Base-by-base conservation (phyloP, 768 basidiomycete genomes). In the Hericium erinaceus region DNA sequence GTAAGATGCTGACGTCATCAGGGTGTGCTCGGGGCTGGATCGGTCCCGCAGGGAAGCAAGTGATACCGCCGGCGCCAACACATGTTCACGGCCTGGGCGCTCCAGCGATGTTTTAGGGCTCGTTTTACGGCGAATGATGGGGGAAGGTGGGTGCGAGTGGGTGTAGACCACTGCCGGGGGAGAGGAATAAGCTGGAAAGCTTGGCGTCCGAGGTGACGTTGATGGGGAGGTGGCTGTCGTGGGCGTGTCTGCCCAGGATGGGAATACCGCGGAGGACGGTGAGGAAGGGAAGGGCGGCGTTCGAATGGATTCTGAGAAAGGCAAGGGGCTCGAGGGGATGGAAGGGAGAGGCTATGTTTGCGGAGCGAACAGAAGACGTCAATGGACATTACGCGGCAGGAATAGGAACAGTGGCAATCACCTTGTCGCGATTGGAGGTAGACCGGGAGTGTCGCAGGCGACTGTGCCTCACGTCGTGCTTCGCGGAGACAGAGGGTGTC, bases 31-130 rank as follows among this genome's bases (percentile, higher is more conserved):
- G 2, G n/a, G 49, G 49, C 49, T 51, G 8, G 49, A 7, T 9
- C 62, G 62, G 49, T 57, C 55, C 37, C 62, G 62, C 13, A 63
- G 22, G 15, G 62, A 63, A 28, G 61, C 60, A 8, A 62, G 59
- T 3, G 62, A 63, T 12, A 58, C 62, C 22, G 60, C 62, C 38
- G 60, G 53, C 15, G 58, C 57, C 18, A 63, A 60, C 6, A 46
- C 44, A 18, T 46, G 44, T 8, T 46, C 44, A 8, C 44, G 44
- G 7, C 18, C 44, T 7, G 20, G 20, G n/a, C 44, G 44, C 44
- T 46, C 44, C n/a, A 20, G 28, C 15, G 52, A 38, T 33, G n/a
- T 33, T 18, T 33, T 55, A 7, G 40, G 39, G 54, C 33, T 28
- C 13, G 54, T 39, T n/a, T 22, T 39, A 26, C 20, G 20, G 28